These are phyloP conservation scores for Mallotus nudiflorus DNA, from an alignment of 345 rosid species.

Conservation along the genomic window DNA sequence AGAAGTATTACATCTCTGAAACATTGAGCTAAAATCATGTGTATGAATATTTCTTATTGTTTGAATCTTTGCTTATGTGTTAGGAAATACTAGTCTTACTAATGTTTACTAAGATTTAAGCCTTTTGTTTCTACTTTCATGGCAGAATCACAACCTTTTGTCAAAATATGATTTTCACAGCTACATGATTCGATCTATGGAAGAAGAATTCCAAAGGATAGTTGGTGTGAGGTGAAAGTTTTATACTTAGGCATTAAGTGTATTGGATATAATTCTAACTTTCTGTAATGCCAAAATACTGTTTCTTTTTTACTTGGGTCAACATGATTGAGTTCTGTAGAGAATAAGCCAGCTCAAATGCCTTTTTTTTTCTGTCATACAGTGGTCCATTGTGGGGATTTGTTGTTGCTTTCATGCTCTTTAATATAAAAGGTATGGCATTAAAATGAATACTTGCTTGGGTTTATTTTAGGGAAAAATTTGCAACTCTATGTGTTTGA, in stretches of 20 bases:
- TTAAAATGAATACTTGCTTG: slow-evolving; percentile 10
- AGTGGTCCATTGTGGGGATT: slow-evolving; percentile 95
- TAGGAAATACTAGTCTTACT: not conserved
- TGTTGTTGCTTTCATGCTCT: slow-evolving; percentile 93
- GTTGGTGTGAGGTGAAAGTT: slow-evolving; percentile 83
- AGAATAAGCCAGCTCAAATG: slow-evolving; percentile 24
- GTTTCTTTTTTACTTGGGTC: not conserved
- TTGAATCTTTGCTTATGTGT: not conserved
- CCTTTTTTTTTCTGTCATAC: slow-evolving; percentile 36
- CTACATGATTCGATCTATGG: slow-evolving; percentile 98
- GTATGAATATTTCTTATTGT: not conserved
- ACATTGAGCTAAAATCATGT: not conserved
- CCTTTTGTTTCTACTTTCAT: slow-evolving; percentile 17
- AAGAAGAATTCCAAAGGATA: slow-evolving; percentile 90
- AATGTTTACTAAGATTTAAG: slow-evolving; percentile 15
- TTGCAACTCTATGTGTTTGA: not conserved
- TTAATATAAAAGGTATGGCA: slow-evolving; percentile 75
- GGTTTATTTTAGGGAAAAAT: not conserved
- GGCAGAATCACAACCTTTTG: slow-evolving; percentile 85
- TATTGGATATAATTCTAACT: not conserved
- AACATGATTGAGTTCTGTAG: not conserved
- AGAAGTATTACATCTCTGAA: not conserved
- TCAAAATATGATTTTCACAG: slow-evolving; percentile 82
- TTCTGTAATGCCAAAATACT: not conserved
- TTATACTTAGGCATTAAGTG: not conserved